Evolutionary conservation across 352 stramenopile genomes (phyloP), one percentile per base, ranked within the genome.

Genomic region (Globisporangium takayamanum): DNA sequence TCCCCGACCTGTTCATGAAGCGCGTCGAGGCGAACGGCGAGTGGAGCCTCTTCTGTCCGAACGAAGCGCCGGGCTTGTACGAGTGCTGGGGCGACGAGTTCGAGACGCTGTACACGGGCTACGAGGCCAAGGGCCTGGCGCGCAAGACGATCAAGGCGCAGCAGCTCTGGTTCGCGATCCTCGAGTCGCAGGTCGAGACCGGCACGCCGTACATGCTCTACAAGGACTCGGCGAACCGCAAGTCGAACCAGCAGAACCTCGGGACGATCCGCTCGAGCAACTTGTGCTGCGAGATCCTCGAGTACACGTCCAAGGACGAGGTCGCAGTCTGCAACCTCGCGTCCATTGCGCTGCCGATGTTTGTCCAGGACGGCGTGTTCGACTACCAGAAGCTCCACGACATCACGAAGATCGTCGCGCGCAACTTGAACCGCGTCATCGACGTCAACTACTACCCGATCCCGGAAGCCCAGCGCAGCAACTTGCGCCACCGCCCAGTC

Each of bases 231-330:
- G 98, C 91, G 73, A 99, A 99, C 72, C 69, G 67, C 66, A 99
- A 99, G 72, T 98, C 89, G 25, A 99, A 99, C 81, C 97, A 99
- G 81, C 84, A 99, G 75, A 99, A 99, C 70, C 78, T 99, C n/a
- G 97, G 97, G 55, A 99, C 95, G 37, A 99, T 99, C 73, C 97
- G 98, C 55, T 99, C 92, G 53, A 98, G 89, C 56, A 99, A 99
- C 81, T 76, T 99, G 33, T 99, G 97, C 76, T 99, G 96, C 25
- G 97, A 99, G 71, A 98, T 99, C 70, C 89, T 99, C 60, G 95
- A 99, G 80, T 99, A 99, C 82, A 99, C 97, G 50, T 79, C 93
- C 18, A 88, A 92, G 6, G 96, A 99, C 67, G 97, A 99, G 76
- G 91, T 98, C 45, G 97, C 97, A 1, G 97, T 99, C 53, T 99